A percentile compares a stretch with the other conserved stretches of the same genome.
Conservation (phyloP, 169 alveolate species). For the Cryptosporidium muris region DNA sequence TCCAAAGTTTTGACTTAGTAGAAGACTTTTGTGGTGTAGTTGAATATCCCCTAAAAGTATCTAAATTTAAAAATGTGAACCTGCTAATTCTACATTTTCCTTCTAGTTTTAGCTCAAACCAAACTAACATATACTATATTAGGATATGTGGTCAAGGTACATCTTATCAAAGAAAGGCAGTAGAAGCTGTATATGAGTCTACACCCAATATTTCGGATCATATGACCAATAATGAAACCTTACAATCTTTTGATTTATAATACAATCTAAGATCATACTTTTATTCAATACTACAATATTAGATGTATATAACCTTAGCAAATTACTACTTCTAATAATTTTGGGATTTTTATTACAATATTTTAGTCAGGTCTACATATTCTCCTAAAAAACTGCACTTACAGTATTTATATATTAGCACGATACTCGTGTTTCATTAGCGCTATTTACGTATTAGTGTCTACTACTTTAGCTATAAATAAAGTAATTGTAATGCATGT, state of each 20-base stretch:
- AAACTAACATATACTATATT: slow-evolving; percentile 76
- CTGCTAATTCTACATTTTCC: slow-evolving; percentile 77
- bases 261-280: background rate
- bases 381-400: background rate
- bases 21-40: slow-evolving; percentile 82
- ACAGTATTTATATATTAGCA: background rate
- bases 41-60: slow-evolving; percentile 80
- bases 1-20: slow-evolving; percentile 77
- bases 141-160: slow-evolving; percentile 79
- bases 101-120: slow-evolving; percentile 76
- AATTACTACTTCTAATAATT: background rate
- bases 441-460: no score
- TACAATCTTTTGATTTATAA: slow-evolving; percentile 4
- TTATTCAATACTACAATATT: background rate
- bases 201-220: slow-evolving; percentile 67
- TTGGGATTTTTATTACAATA: background rate
- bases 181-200: slow-evolving; percentile 75
- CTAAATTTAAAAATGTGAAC: slow-evolving; percentile 78
- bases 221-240: slow-evolving; percentile 17
- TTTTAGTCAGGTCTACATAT: background rate
- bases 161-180: slow-evolving; percentile 78
- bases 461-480: no score
- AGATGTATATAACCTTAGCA: background rate
- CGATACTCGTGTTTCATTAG: background rate
- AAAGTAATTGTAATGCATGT: no score